Conservation (phyloP, 129 eudicot species). For the Dittrichia graveolens region DNA sequence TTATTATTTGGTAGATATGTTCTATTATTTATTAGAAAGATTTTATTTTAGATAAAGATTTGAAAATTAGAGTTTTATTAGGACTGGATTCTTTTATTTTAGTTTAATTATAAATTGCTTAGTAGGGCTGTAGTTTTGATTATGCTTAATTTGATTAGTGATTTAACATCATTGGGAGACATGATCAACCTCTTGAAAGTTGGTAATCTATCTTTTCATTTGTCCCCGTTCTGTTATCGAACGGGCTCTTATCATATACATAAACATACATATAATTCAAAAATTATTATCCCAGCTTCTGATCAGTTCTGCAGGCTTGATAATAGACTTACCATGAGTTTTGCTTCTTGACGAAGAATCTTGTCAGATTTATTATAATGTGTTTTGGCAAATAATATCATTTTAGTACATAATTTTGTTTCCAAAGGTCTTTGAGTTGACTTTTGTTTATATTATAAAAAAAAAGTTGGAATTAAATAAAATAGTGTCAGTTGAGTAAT, state of each 20-base stretch:
- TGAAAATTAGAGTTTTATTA: no score
- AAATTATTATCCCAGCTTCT: background rate
- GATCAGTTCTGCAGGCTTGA: slow-evolving; percentile 13
- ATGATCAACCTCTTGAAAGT: no score
- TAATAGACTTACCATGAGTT: background rate
- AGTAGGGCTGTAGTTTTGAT: no score
- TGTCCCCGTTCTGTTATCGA: no score
- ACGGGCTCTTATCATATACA: background rate
- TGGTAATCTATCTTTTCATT: no score
- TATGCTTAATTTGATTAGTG: no score
- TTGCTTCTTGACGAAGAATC: slow-evolving; percentile 1
- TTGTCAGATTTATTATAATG: background rate
- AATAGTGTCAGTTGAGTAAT: background rate
- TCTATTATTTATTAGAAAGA: no score
- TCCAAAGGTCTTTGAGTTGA: slow-evolving; percentile 3
- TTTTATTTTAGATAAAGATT: no score
- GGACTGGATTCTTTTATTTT: no score
- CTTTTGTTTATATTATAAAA: background rate
- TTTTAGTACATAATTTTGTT: slow-evolving; percentile 1
- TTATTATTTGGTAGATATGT: no score
- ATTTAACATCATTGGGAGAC: no score
- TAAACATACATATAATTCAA: background rate
- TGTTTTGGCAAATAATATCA: slow-evolving; percentile 17
- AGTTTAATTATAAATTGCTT: no score
- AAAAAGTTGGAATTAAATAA: background rate